Base-by-base conservation (phyloP, 306 rosid species). In the Vigna radiata region DNA sequence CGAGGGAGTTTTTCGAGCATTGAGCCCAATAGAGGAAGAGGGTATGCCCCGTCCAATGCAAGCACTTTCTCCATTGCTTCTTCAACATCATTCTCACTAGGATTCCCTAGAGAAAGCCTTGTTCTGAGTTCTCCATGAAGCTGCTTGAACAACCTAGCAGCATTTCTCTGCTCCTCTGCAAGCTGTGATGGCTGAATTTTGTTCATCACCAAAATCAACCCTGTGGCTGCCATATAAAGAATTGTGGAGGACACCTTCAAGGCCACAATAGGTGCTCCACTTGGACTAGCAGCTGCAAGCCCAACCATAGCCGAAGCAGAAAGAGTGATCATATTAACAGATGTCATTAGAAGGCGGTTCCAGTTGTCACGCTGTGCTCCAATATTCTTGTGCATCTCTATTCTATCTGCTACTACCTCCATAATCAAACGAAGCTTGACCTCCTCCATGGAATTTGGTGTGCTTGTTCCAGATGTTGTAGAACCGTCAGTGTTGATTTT, bases 121-220 rank as follows among this genome's bases (percentile, higher is more conserved):
- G 87, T 87, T 68, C 62, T 72, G 47, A 94, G 73, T 61, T 94
- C 85, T 53, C 25, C 41, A 61, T 79, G 83, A 60, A 91, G 92
- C 79, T 90, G 96, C 82, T 91, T 88, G 87, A 91, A 91, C 63
- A 91, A 72, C 58, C 96, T 91, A 1, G 87, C 76, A 1, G 93
- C 89, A 27, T 82, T 86, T 70, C 97, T 67, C 8, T 94, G 94
- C 44, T 90, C 96, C 68, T 94, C 97, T 2, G 87, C 91, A 6
- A 94, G 89, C 77, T 94, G 98, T 11, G 98, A 91, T 14, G 98
- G 94, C 60, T 91, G 98, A 68, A 91, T 83, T 71, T 83, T 91
- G 91, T 86, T 94, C 89, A 89, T 89, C 76, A 87, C 77, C 82
- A 78, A 53, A 70, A 84, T 77, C 15, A 94, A 70, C 14, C 84